phyloP scores from a whole-genome alignment of 768 basidiomycete genomes.

The Lactarius psammicola region DNA sequence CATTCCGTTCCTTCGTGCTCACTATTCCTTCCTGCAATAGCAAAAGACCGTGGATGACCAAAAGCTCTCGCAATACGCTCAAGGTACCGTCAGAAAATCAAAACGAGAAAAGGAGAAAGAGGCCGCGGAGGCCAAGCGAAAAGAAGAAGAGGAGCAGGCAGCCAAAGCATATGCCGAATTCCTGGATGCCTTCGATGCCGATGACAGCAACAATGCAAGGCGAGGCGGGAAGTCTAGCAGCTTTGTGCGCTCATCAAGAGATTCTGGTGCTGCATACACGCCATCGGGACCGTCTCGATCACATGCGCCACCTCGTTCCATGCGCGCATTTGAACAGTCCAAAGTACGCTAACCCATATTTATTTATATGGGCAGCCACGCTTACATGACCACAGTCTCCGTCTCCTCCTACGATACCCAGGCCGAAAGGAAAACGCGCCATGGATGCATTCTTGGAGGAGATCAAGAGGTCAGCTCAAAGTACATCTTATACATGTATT shows the following conservation, averaged over 20 bases:
- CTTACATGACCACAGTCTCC: constrained; percentile 43
- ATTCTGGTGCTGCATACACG: constrained; percentile 50
- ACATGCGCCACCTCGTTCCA: constrained; percentile 35
- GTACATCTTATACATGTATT: neutral
- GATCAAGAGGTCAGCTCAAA: constrained; percentile 71
- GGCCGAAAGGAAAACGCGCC: constrained; percentile 89
- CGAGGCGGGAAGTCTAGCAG: constrained; percentile 46
- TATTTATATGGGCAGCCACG: constrained; percentile 5
- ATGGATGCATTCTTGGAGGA: constrained; percentile 98
- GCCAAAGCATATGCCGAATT: constrained; percentile 83
- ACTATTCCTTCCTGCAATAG: constrained; percentile 57
- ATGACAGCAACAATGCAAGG: constrained; percentile 46
- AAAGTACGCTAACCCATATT: constrained; percentile 31
- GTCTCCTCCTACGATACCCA: constrained; percentile 57
- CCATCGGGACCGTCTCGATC: constrained; percentile 34
- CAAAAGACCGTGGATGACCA: constrained; percentile 83
- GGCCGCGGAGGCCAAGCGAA: constrained; percentile 84
- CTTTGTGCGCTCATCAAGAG: constrained; percentile 57
- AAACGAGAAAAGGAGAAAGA: constrained; percentile 91
- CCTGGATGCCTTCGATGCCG: constrained; percentile 78
- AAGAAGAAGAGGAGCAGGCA: constrained; percentile 77
- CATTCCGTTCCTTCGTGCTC: constrained; percentile 50
- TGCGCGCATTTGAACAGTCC: constrained; percentile 37
- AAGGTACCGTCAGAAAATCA: constrained; percentile 87
- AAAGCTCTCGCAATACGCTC: constrained; percentile 81